Evolutionary conservation across 140 eudicot genomes (phyloP).

Genomic region (Ambrosia hybrid): DNA sequence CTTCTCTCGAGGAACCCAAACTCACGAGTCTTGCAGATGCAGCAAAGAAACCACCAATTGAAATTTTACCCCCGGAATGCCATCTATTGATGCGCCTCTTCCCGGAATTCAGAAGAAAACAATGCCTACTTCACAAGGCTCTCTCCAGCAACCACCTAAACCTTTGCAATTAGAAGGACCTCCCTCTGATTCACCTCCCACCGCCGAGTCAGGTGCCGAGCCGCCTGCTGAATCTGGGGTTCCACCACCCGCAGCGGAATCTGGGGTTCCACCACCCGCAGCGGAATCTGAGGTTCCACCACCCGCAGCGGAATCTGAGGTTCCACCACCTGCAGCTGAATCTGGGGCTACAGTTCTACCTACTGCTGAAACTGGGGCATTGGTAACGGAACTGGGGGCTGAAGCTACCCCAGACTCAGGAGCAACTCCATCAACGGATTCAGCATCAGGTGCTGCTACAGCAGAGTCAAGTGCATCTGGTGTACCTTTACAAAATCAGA

Average conservation of each 20-base stretch:
- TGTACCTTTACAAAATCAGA: constrained; percentile 45
- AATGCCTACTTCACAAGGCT: constrained; percentile 36
- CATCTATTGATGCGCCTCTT: constrained; percentile 78
- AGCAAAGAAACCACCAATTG: constrained; percentile 85
- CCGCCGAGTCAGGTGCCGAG: constrained; percentile 25
- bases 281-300: constrained; percentile 21
- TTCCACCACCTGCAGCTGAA: constrained; percentile 23
- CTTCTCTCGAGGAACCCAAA: constrained; percentile 89
- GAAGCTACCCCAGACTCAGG: constrained; percentile 30
- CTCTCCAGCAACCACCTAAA: constrained; percentile 52
- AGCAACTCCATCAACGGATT: constrained; percentile 11
- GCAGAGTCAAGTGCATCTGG: constrained; percentile 25
- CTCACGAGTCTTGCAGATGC: constrained; percentile 94
- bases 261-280: background rate
- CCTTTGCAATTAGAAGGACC: constrained; percentile 51
- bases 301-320: constrained; percentile 34
- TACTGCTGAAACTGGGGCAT: constrained; percentile 36
- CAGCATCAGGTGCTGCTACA: constrained; percentile 32
- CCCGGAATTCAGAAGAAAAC: constrained; percentile 70
- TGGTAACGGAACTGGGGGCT: constrained; percentile 14
- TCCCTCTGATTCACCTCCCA: constrained; percentile 43
- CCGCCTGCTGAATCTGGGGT: constrained; percentile 25
- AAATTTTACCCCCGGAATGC: constrained; percentile 98
- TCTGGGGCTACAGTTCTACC: constrained; percentile 35
- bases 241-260: too few species aligned